Evolutionary conservation across 345 rosid genomes (phyloP).

Genomic region (Corchorus capsularis): DNA sequence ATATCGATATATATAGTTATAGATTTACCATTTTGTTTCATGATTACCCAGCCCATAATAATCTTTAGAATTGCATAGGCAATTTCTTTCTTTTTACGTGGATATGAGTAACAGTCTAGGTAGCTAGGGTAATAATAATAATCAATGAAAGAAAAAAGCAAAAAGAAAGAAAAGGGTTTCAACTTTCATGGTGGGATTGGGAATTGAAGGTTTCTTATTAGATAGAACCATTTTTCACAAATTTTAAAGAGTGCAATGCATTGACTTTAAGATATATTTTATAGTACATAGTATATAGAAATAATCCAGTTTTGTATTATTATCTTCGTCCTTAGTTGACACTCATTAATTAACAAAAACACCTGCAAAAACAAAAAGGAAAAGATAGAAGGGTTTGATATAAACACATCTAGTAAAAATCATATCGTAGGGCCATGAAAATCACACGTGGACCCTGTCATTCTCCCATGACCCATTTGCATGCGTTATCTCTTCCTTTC

Average conservation of each 20-base stretch:
- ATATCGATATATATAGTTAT: neutral
- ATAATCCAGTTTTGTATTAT: constrained; percentile 15
- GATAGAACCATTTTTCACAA: neutral
- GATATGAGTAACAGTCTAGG: constrained; percentile 25
- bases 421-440: constrained; percentile 47
- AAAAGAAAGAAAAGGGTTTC: neutral
- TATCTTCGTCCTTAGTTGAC: constrained; percentile 25
- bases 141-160: constrained; percentile 18
- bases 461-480: constrained; percentile 26
- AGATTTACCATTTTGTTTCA: neutral
- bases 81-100: constrained; percentile 20
- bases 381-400: neutral
- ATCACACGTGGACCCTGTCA: constrained; percentile 55
- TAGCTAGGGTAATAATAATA: constrained; percentile 16
- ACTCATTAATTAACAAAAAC: neutral
- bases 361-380: too few species aligned
- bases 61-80: constrained; percentile 10
- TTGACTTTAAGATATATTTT: constrained; percentile 37
- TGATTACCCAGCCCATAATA: constrained; percentile 20
- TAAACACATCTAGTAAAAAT: constrained; percentile 22
- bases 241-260: constrained; percentile 19
- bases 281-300: neutral
- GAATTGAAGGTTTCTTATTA: neutral
- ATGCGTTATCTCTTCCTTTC: constrained; percentile 41
- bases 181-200: constrained; percentile 34